phyloP scores from a whole-genome alignment of 2,329 filamentous ascomycete species.

The Parastagonospora avenae region DNA sequence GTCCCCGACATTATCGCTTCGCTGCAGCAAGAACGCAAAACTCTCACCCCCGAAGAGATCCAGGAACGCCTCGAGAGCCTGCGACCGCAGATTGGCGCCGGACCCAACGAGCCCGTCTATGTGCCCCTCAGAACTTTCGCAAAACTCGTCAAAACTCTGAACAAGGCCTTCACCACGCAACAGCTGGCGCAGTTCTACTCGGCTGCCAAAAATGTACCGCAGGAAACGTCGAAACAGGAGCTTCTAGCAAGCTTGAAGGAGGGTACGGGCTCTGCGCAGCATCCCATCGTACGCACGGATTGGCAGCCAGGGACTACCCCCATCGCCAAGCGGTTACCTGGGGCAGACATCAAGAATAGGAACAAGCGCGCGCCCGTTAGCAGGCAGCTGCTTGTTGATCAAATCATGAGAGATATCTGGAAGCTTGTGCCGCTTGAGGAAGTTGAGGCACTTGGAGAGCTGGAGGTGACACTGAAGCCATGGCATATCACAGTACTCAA shows the following conservation, averaged over 20 bases:
- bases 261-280: constrained; percentile 17
- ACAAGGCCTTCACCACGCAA: constrained; percentile 30
- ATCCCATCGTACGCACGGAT: constrained; percentile 27
- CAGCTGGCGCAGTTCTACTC: constrained; percentile 42
- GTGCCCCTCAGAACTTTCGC: constrained; percentile 32
- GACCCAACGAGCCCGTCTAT: constrained; percentile 32
- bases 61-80: constrained; percentile 38
- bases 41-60: constrained; percentile 35
- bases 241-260: constrained; percentile 22
- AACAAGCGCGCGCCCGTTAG: constrained; percentile 17
- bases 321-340: constrained; percentile 31
- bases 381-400: constrained; percentile 40
- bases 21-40: constrained; percentile 28
- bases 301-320: constrained; percentile 40
- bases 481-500: constrained; percentile 42
- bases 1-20: constrained; percentile 34
- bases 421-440: constrained; percentile 42
- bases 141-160: constrained; percentile 29
- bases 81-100: constrained; percentile 26
- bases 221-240: constrained; percentile 18
- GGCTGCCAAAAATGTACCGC: constrained; percentile 27
- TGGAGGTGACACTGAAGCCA: constrained; percentile 40
- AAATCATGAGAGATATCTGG: constrained; percentile 43
- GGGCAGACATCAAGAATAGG: constrained; percentile 15
- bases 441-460: constrained; percentile 41